These are phyloP conservation scores for Taphrina flavorubra DNA, from an alignment of 1,139 yeast genomes.

Conservation along the genomic window DNA sequence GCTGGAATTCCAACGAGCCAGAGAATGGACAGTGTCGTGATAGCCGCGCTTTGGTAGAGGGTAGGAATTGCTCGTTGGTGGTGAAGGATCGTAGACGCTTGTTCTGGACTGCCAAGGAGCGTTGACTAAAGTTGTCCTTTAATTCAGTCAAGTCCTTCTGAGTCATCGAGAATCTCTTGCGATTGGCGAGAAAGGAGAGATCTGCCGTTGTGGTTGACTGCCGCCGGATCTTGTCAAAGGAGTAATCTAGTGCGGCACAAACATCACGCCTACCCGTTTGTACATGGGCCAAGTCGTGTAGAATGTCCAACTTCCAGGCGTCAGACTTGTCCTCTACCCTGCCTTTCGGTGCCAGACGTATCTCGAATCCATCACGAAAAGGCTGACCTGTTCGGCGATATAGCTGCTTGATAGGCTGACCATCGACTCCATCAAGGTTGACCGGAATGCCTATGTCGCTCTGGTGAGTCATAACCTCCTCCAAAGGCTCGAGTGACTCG, in stretches of 20 bases:
- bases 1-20: conserved; percentile 8
- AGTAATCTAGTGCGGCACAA: conserved; percentile 17
- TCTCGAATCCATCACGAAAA: conserved; percentile 16
- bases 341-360: background rate
- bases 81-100: background rate
- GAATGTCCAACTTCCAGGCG: conserved; percentile 12
- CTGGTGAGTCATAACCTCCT: background rate
- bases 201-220: background rate
- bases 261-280: conserved; percentile 9
- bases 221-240: conserved; percentile 1
- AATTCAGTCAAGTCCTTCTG: background rate
- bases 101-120: background rate
- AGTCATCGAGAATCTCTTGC: background rate
- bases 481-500: background rate
- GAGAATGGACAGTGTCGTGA: background rate
- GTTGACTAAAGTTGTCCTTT: conserved; percentile 5
- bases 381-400: conserved; percentile 2
- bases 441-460: background rate
- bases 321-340: background rate
- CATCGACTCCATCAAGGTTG: conserved; percentile 2
- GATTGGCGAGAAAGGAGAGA: background rate
- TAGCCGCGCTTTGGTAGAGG: background rate
- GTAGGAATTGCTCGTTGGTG: background rate
- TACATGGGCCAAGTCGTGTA: conserved; percentile 7
- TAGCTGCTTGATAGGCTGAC: background rate